Conservation (phyloP, 2,329 filamentous ascomycete genomes). For the Fusarium papillatum region DNA sequence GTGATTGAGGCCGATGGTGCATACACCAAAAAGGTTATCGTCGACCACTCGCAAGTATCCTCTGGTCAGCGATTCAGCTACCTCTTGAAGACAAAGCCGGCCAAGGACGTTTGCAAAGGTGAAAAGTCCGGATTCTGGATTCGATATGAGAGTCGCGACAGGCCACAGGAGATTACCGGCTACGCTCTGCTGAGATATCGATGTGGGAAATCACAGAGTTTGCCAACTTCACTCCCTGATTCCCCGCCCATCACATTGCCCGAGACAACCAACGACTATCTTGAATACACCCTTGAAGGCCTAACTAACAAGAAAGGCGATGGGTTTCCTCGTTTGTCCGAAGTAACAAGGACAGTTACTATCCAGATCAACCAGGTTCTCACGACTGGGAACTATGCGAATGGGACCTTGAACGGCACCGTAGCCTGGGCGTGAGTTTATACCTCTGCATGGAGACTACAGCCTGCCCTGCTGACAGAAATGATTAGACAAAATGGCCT, state of each 20-base stretch:
- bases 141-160: slow-evolving; percentile 30
- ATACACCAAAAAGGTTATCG: slow-evolving; percentile 17
- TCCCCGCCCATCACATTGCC: slow-evolving; percentile 49
- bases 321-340: slow-evolving; percentile 53
- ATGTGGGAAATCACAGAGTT: neutral
- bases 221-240: slow-evolving; percentile 11
- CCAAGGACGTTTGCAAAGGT: neutral
- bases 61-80: slow-evolving; percentile 34
- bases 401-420: slow-evolving; percentile 31
- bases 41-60: slow-evolving; percentile 20
- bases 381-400: slow-evolving; percentile 45
- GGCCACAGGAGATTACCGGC: slow-evolving; percentile 18
- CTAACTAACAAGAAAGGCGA: neutral
- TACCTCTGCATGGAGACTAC: accelerated
- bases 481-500: slow-evolving; percentile 15
- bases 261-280: slow-evolving; percentile 52
- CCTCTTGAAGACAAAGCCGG: neutral
- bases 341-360: slow-evolving; percentile 64
- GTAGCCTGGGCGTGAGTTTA: slow-evolving; percentile 21
- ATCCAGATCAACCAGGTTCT: slow-evolving; percentile 59
- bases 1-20: slow-evolving; percentile 35
- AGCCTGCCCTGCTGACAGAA: neutral
- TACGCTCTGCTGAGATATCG: slow-evolving; percentile 27
- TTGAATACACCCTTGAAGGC: slow-evolving; percentile 55
- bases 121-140: slow-evolving; percentile 22